Evolutionary conservation across 176 grass and related monocot genomes (phyloP), one percentile per base, ranked within the genome.

Genomic region (Oryza officinalis): DNA sequence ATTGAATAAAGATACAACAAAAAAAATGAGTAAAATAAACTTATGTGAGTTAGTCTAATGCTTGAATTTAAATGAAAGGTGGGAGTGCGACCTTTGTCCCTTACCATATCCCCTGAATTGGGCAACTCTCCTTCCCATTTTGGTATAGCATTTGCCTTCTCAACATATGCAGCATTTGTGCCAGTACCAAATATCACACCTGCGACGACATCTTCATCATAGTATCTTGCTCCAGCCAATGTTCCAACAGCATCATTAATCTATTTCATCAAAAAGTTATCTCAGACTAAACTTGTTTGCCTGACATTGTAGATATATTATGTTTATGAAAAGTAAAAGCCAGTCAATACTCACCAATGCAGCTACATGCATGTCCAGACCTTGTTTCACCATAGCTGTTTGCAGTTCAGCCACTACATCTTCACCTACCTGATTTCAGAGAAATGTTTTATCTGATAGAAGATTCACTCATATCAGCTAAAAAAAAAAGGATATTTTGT

Each of bases 111-210:
- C 65, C 85, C 90, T 18, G 92, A 98, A 60, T 67, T 83, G 8
- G 94, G 92, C 43, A 87, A n/a, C 37, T 87, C 88, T 13, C 88
- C 90, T 59, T 94, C 73, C 88, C 88, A 97, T 50, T 93, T 94
- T 13, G 90, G 81, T 77, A 97, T 93, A 49, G 78, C 64, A 67
- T 83, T 80, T 71, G 86, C 92, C 45, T 77, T 91, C 81, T 97
- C 95, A 35, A 94, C 90, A 91, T 97, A 97, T 43, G 95, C 92
- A 17, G 92, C 92, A 87, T 97, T 97, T 43, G 92, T 97, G 80
- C 95, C 95, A 1, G 95, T 97, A 37, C 95, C 92, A 78, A 97
- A 88, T 87, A 95, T 98, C 30, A 98, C 92, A 83, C 90, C 95
- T 23, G 86, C 86, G 5, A 83, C 75, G 13, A 91, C 95, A 89